Base-by-base conservation (phyloP, 352 stramenopile genomes). In the Phytophthora litchii region DNA sequence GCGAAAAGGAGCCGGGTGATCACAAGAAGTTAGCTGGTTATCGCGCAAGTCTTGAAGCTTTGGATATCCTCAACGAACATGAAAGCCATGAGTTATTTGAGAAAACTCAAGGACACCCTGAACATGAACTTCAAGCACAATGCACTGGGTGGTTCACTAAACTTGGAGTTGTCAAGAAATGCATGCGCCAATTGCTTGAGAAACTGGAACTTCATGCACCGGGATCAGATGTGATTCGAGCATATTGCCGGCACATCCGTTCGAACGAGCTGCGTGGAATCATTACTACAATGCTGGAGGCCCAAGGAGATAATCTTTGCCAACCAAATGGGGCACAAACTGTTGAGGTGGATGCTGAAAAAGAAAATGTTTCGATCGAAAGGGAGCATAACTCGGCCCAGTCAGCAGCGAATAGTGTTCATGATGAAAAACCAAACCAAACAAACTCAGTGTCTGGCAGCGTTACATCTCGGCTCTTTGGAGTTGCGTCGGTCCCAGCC, bases 61-160 rank as follows among this genome's bases (percentile, higher is more conserved):
- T 93, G 34, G 78, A 87, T 36, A 91, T 92, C 38, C 53, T 92
- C 17, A 65, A 91, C 35, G 80, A 91, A 38, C 49, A 61, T 11
- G 80, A 91, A 61, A 91, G 77, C 31, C 68, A 80, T 3, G 54
- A 65, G 11, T 37, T 92, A 10, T 90, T 71, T 44, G 49, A 69
- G n/a, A 69, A 62, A 23, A 65, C 70, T 7, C 71, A 68, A 49
- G 55, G 58, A 1, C 69, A 84, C 27, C 55, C 70, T 4, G 55
- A 79, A 20, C 60, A 72, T 13, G 20, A 58, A 0, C 70, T 71
- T 25, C 56, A 65, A 36, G 10, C 27, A 4, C 65, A 79, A 44
- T 91, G 82, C 38, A 51, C 45, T 0, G 43, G 66, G 3, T 78
- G 66, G 36, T 91, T 89, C 29, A 78, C 73, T 12, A 75, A 76